Conservation (phyloP, 768 basidiomycete species). For the Inosperma sp. region DNA sequence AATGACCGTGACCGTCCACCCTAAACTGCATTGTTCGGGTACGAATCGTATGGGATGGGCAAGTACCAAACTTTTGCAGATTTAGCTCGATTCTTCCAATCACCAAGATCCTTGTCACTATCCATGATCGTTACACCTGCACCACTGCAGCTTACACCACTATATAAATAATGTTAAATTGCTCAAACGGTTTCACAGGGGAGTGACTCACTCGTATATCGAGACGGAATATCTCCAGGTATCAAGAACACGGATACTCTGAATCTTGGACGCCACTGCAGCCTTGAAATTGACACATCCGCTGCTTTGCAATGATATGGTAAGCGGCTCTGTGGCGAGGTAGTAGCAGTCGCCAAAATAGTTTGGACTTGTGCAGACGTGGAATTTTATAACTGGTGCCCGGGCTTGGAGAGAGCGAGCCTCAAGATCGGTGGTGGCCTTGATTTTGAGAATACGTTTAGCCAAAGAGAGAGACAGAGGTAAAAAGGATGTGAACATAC, state of each 20-base stretch:
- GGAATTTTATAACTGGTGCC: background rate
- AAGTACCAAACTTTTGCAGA: background rate
- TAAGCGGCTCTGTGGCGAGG: slow-evolving; percentile 3
- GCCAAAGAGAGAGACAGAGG: background rate
- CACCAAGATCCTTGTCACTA: slow-evolving; percentile 1
- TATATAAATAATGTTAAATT: background rate
- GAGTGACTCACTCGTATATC: slow-evolving; percentile 2
- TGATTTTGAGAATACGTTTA: background rate
- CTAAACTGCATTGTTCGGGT: slow-evolving; percentile 4
- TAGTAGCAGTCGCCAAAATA: background rate
- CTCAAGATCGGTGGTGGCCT: slow-evolving; percentile 9
- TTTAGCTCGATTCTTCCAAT: slow-evolving; percentile 1
- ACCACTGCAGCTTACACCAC: background rate
- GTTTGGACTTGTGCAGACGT: background rate
- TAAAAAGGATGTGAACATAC: background rate
- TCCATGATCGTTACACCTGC: slow-evolving; percentile 1
- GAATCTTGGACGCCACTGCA: background rate
- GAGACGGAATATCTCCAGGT: slow-evolving; percentile 2
- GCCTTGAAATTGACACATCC: slow-evolving; percentile 2
- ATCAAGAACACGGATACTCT: slow-evolving; percentile 5
- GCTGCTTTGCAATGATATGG: background rate
- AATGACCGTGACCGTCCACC: background rate
- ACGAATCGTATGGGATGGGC: background rate
- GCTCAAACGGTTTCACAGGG: background rate
- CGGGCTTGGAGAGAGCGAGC: slow-evolving; percentile 1